These are phyloP conservation scores for Mrakia hoshinonis DNA, from an alignment of 768 basidiomycete genomes.

Conservation along the genomic window DNA sequence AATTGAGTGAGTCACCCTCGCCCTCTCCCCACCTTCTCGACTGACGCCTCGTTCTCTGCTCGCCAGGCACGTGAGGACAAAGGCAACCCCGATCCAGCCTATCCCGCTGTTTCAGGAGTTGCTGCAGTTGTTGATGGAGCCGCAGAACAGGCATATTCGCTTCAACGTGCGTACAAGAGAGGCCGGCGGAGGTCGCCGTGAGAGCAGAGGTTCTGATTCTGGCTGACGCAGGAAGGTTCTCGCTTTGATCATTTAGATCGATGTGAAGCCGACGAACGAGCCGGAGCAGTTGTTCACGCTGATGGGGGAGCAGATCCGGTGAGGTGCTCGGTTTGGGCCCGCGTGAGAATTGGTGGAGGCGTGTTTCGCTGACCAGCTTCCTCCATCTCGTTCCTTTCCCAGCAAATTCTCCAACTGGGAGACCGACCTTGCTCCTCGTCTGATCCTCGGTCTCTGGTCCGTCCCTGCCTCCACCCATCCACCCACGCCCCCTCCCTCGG, in stretches of 20 bases:
- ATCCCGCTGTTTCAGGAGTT: conserved; percentile 89
- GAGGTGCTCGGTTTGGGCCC: neutral
- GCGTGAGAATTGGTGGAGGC: neutral
- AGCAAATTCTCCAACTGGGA: conserved; percentile 26
- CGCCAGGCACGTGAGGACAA: conserved; percentile 69
- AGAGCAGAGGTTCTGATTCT: neutral
- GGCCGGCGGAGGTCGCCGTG: too few species aligned
- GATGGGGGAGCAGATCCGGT: conserved; percentile 57
- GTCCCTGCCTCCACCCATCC: neutral
- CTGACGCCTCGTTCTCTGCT: conserved; percentile 40
- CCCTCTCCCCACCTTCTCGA: neutral
- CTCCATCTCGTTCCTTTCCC: too few species aligned
- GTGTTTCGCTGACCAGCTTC: neutral
- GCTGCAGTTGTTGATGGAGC: conserved; percentile 63
- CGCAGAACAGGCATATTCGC: conserved; percentile 42
- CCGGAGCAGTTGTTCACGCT: conserved; percentile 73
- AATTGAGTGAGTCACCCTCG: conserved; percentile 36
- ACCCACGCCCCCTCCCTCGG: neutral
- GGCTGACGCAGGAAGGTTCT: neutral
- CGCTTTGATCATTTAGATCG: conserved; percentile 59
- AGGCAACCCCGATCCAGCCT: conserved; percentile 67
- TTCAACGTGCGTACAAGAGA: conserved; percentile 39
- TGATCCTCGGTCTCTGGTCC: conserved; percentile 26
- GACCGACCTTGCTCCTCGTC: conserved; percentile 23
- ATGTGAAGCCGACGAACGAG: conserved; percentile 89